phyloP scores from a whole-genome alignment of 768 basidiomycete species.

The Lentinula raphanica region DNA sequence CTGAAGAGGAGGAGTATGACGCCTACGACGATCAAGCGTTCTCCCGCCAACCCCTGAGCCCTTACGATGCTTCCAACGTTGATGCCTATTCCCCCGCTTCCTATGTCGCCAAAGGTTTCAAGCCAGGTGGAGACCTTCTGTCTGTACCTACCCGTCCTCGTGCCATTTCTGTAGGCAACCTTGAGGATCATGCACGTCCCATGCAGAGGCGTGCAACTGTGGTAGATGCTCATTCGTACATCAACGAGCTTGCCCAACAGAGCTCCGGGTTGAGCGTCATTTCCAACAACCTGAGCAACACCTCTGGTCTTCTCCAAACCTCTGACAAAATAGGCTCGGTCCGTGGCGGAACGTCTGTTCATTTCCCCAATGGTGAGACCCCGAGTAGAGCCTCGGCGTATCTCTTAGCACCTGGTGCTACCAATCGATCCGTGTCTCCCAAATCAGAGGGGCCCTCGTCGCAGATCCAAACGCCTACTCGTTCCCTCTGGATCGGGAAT shows the following conservation, averaged over 20 bases:
- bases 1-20: conserved; percentile 75
- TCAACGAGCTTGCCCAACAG: conserved; percentile 49
- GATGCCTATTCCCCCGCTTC: conserved; percentile 52
- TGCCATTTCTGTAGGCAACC: conserved; percentile 83
- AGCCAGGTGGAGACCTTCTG: conserved; percentile 64
- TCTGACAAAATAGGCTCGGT: conserved; percentile 45
- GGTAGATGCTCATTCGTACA: conserved; percentile 53
- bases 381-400: conserved; percentile 57
- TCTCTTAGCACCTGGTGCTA: conserved; percentile 59
- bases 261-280: conserved; percentile 32
- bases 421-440: conserved; percentile 77
- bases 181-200: conserved; percentile 73
- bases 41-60: conserved; percentile 53
- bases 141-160: conserved; percentile 55
- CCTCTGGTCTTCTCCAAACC: conserved; percentile 53
- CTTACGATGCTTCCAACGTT: conserved; percentile 52
- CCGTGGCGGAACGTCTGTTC: conserved; percentile 52
- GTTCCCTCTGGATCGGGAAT: conserved; percentile 98
- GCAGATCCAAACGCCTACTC: conserved; percentile 88
- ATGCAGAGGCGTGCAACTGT: conserved; percentile 61
- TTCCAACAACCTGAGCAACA: conserved; percentile 33
- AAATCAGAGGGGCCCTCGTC: conserved; percentile 68
- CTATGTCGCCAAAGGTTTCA: conserved; percentile 70
- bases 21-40: conserved; percentile 47
- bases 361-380: conserved; percentile 61